Percentiles rank a stretch among this genome's conserved stretches.
Evolutionary conservation across 202 grass and related monocot genomes (phyloP).

Genomic region (Eragrostis tef): DNA sequence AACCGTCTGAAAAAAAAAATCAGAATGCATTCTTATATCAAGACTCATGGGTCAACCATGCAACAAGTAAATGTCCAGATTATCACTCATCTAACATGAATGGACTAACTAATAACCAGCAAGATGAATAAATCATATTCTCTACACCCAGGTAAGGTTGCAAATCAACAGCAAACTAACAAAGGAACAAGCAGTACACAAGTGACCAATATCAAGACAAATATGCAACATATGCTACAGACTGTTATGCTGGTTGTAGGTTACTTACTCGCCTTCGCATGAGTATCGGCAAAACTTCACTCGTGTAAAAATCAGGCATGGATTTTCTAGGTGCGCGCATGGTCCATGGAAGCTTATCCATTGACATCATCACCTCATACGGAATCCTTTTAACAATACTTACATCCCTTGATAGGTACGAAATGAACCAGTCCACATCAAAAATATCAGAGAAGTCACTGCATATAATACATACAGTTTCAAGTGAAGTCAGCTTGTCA

Average conservation of each 20-base stretch:
- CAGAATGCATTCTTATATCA: not conserved
- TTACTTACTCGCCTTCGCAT: constrained; percentile 86
- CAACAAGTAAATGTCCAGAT: not conserved
- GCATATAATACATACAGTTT: constrained; percentile 42
- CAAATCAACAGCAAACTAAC: not conserved
- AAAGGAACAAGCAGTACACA: constrained; percentile 12
- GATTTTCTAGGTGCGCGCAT: constrained; percentile 96
- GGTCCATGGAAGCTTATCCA: constrained; percentile 95
- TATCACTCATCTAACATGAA: not conserved
- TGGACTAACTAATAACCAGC: not conserved
- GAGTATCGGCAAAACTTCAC: constrained; percentile 86
- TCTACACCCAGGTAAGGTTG: not conserved
- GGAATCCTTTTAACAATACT: constrained; percentile 81
- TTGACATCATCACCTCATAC: constrained; percentile 84
- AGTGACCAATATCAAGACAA: constrained; percentile 19
- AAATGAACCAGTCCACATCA: constrained; percentile 88
- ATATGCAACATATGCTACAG: not conserved
- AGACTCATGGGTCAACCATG: not conserved
- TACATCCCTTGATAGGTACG: constrained; percentile 76
- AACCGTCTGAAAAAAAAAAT: constrained; percentile 1
- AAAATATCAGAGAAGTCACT: constrained; percentile 94
- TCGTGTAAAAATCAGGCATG: constrained; percentile 74
- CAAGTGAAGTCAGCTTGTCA: constrained; percentile 5
- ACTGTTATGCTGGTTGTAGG: not conserved
- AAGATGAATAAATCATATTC: not conserved